These are phyloP conservation scores for Cadophora malorum DNA, from an alignment of 2,329 filamentous ascomycete genomes.

Conservation along the genomic window DNA sequence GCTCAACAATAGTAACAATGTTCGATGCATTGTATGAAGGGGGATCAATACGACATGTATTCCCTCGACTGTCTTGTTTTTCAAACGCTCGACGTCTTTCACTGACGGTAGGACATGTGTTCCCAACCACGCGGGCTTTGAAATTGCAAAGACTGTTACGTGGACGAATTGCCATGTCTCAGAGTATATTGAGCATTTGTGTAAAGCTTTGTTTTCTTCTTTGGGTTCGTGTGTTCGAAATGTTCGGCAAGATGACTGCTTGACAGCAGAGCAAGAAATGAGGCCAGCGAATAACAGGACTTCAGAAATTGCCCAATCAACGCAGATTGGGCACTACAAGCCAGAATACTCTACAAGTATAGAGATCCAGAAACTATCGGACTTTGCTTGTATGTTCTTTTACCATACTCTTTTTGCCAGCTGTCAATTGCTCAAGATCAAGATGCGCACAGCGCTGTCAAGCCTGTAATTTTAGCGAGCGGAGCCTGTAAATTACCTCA, in stretches of 20 bases:
- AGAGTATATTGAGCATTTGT: background rate
- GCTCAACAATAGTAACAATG: too few relatives aligned
- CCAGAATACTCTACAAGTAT: too few relatives aligned
- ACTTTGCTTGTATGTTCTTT: too few relatives aligned
- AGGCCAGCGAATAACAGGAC: slow-evolving; percentile 1
- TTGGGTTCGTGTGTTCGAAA: background rate
- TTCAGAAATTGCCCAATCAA: background rate
- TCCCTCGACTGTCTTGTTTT: background rate
- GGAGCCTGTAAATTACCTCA: background rate
- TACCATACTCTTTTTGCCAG: too few relatives aligned
- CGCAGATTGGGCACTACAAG: background rate
- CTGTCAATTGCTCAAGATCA: too few relatives aligned
- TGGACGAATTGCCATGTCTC: background rate
- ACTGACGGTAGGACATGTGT: slow-evolving; percentile 3
- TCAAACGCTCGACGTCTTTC: background rate
- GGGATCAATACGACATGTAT: background rate
- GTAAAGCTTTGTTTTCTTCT: background rate
- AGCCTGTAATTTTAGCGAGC: background rate
- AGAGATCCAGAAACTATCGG: too few relatives aligned
- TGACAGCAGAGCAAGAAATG: background rate
- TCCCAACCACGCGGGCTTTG: background rate
- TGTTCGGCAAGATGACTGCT: background rate
- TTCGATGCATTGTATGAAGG: background rate
- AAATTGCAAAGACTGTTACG: background rate
- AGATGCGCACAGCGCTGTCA: background rate